These are phyloP conservation scores for Trichocomaceae sp. DNA, from an alignment of 2,329 filamentous ascomycete genomes.

Conservation along the genomic window DNA sequence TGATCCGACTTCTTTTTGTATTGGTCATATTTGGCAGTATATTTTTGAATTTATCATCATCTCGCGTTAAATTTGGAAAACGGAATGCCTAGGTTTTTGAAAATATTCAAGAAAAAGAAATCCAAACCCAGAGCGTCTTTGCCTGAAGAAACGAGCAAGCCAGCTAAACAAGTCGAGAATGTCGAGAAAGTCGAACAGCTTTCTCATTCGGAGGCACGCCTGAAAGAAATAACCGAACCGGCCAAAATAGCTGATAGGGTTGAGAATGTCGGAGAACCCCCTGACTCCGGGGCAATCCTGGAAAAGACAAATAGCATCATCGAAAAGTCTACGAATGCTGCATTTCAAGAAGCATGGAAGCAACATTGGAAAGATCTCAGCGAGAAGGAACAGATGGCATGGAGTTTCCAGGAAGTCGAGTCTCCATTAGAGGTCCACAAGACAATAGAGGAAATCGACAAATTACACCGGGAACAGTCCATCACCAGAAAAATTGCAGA, in stretches of 20 bases:
- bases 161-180: not conserved
- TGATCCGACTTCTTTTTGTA: not conserved
- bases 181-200: not conserved
- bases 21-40: not conserved
- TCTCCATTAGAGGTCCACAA: slow-evolving; percentile 6
- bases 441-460: slow-evolving; percentile 4
- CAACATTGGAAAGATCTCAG: slow-evolving; percentile 10
- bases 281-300: not conserved
- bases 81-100: slow-evolving; percentile 6
- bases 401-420: slow-evolving; percentile 1
- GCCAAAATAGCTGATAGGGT: not conserved
- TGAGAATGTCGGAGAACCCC: too few relatives aligned
- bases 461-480: slow-evolving; percentile 1
- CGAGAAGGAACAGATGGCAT: slow-evolving; percentile 5
- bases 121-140: not conserved
- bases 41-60: not conserved
- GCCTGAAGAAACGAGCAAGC: not conserved
- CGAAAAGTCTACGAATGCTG: slow-evolving; percentile 6
- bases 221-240: not conserved
- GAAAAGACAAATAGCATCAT: slow-evolving; percentile 1
- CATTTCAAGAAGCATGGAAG: slow-evolving; percentile 14
- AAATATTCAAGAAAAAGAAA: slow-evolving; percentile 7
- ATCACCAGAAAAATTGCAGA: slow-evolving; percentile 4
- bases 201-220: not conserved
- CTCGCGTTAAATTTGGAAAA: not conserved